Evolutionary conservation across 345 rosid species (phyloP).

Genomic region (Euphorbia pulcherrima): DNA sequence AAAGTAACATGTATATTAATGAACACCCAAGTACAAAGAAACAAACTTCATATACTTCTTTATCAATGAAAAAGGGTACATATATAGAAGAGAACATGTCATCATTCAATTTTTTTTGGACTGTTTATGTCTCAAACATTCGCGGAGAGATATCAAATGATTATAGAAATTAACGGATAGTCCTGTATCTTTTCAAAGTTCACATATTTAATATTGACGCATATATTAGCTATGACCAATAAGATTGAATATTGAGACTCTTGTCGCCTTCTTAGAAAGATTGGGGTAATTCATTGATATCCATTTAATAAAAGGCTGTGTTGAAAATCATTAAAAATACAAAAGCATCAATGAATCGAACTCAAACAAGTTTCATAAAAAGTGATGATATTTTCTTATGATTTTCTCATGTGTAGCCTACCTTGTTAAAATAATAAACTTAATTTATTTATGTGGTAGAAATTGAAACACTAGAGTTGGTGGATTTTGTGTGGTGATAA

Average conservation of each 20-base stretch:
- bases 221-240: not conserved
- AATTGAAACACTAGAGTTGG: no score
- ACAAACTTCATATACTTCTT: not conserved
- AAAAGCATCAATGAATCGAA: no score
- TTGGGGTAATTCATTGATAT: not conserved
- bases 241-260: not conserved
- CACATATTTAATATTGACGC: not conserved
- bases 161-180: not conserved
- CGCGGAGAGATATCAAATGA: not conserved
- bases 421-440: no score
- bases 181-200: not conserved
- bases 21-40: not conserved
- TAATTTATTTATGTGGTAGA: no score
- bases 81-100: not conserved
- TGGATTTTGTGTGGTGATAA: no score
- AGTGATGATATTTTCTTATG: no score
- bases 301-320: not conserved
- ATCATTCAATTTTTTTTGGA: not conserved
- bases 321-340: not conserved
- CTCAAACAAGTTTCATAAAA: not conserved
- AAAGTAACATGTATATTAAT: not conserved
- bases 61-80: not conserved
- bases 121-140: not conserved
- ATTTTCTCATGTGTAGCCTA: no score
- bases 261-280: not conserved